These are phyloP conservation scores for Boletus rufocinnamomeus DNA, from an alignment of 768 basidiomycete species.

Conservation along the genomic window DNA sequence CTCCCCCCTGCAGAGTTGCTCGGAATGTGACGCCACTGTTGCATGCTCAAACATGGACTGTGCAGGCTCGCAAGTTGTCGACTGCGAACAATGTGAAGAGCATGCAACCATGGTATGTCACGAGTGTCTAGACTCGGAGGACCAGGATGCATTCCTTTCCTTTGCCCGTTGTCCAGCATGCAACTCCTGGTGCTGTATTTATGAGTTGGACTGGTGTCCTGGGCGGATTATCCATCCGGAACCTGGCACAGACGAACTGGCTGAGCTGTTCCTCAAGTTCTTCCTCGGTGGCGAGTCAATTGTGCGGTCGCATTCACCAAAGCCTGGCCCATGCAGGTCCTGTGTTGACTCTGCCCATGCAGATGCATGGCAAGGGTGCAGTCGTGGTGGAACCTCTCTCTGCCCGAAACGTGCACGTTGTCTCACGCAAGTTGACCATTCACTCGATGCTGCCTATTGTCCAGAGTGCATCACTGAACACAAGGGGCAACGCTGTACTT, in stretches of 20 bases:
- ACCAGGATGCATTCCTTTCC: fast-evolving
- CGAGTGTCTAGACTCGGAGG: background rate
- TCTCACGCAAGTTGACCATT: background rate
- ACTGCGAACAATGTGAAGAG: background rate
- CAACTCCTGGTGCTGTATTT: background rate
- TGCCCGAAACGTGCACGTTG: background rate
- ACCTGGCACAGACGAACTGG: background rate
- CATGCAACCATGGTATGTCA: background rate
- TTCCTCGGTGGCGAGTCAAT: background rate
- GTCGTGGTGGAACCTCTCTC: background rate
- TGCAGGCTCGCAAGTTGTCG: background rate
- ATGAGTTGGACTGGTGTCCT: background rate
- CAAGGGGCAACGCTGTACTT: background rate
- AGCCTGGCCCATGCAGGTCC: background rate
- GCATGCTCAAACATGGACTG: background rate
- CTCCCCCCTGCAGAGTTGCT: background rate
- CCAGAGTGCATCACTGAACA: background rate
- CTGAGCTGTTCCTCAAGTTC: background rate
- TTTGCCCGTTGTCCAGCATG: constrained; percentile 2
- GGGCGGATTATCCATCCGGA: background rate
- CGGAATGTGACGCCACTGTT: background rate
- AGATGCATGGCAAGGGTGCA: background rate
- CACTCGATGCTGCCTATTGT: background rate
- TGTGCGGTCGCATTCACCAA: background rate
- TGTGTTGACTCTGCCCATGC: background rate